Conservation (phyloP, 805 yeast species). For the Candida schatavii region DNA sequence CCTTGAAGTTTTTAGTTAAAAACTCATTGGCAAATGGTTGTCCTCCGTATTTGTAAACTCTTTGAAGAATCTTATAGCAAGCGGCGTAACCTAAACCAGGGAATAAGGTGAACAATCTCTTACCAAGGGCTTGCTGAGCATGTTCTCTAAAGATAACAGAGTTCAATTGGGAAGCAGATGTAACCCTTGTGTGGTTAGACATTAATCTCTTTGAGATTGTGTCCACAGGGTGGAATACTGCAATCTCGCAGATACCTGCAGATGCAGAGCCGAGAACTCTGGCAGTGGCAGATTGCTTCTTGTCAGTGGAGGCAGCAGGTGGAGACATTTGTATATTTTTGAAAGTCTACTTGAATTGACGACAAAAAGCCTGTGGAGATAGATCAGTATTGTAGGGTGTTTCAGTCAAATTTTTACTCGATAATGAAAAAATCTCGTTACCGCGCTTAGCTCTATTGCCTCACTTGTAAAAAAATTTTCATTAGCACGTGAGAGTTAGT, state of each 20-base stretch:
- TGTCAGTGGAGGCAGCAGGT: slow-evolving; percentile 49
- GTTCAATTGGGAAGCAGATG: slow-evolving; percentile 67
- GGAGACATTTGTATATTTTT: slow-evolving; percentile 31
- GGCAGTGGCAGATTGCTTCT: slow-evolving; percentile 84
- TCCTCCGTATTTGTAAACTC: slow-evolving; percentile 99
- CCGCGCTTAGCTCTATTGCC: slow-evolving; percentile 3
- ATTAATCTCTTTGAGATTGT: slow-evolving; percentile 94
- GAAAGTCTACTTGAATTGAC: not conserved
- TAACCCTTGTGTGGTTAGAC: slow-evolving; percentile 73
- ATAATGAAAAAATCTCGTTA: too few relatives aligned
- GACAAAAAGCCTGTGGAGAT: not conserved
- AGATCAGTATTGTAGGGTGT: too few relatives aligned
- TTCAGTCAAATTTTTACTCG: too few relatives aligned
- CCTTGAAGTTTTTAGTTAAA: slow-evolving; percentile 69
- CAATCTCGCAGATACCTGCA: slow-evolving; percentile 96
- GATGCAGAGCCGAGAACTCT: slow-evolving; percentile 96
- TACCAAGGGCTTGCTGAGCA: slow-evolving; percentile 66
- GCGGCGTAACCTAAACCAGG: slow-evolving; percentile 99
- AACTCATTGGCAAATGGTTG: slow-evolving; percentile 98
- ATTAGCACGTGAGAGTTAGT: too few relatives aligned
- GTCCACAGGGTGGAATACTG: slow-evolving; percentile 97
- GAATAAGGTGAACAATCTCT: slow-evolving; percentile 78
- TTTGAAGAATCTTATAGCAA: slow-evolving; percentile 89
- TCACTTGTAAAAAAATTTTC: slow-evolving; percentile 1
- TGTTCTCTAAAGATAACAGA: slow-evolving; percentile 81